phyloP scores from a whole-genome alignment of 2,329 filamentous ascomycete species.

The Raffaelea arxii region DNA sequence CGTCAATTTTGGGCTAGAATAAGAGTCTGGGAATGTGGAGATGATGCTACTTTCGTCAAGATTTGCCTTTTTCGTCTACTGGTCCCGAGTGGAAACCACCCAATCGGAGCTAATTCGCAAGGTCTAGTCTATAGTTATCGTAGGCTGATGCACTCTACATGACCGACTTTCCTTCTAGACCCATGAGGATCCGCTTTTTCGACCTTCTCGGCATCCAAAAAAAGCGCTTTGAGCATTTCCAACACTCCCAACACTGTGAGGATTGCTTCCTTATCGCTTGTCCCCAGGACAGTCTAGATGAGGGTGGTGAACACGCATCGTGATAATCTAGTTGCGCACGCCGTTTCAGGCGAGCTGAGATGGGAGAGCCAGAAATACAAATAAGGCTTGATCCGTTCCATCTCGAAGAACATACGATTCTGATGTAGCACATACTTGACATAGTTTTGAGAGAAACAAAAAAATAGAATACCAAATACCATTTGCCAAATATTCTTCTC shows the following conservation, averaged over 20 bases:
- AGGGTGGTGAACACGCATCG: background rate
- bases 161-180: background rate
- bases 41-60: too few relatives aligned
- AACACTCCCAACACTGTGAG: background rate
- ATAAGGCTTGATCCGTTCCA: background rate
- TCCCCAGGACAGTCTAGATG: background rate
- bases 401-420: background rate
- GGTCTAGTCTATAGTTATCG: constrained; percentile 7
- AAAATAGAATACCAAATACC: background rate
- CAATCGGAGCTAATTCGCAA: constrained; percentile 8
- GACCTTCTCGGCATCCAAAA: background rate
- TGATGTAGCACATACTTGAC: background rate
- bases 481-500: background rate
- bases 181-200: background rate
- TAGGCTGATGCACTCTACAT: background rate
- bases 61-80: constrained; percentile 6
- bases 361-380: background rate
- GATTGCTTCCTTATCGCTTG: background rate
- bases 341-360: background rate
- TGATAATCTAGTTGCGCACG: too few relatives aligned
- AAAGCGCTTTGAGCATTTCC: background rate
- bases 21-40: too few relatives aligned
- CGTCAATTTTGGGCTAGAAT: too few relatives aligned
- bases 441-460: background rate
- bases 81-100: background rate